Conservation (phyloP, 1,139 yeast genomes). For the Suhomyces bokatorum region DNA sequence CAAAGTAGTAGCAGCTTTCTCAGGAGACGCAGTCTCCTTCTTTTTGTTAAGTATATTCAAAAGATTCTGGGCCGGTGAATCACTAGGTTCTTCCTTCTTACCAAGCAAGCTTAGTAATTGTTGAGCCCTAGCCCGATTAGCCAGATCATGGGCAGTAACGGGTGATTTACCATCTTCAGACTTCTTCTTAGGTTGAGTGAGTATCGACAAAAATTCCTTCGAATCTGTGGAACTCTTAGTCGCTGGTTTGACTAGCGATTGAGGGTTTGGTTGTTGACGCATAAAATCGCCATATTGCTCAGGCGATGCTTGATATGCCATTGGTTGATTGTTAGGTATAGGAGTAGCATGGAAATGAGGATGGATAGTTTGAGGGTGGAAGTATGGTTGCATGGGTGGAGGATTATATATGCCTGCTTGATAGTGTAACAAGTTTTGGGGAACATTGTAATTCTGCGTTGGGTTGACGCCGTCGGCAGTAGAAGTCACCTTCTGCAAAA, state of each 20-base stretch:
- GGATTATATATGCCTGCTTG: conserved; percentile 9
- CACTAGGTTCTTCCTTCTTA: conserved; percentile 15
- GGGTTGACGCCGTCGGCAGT: conserved; percentile 3
- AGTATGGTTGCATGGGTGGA: conserved; percentile 20
- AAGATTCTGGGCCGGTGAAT: conserved; percentile 7
- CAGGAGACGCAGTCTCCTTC: conserved; percentile 7
- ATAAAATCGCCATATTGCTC: conserved; percentile 3
- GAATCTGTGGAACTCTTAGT: conserved; percentile 43
- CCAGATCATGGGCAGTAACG: conserved; percentile 18
- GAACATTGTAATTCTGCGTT: conserved; percentile 8
- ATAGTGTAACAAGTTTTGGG: conserved; percentile 10
- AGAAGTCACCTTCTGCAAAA: conserved; percentile 50
- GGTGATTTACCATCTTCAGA: conserved; percentile 3
- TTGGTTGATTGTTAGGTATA: conserved; percentile 29
- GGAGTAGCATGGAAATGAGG: conserved; percentile 34
- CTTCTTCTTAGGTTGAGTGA: conserved; percentile 33
- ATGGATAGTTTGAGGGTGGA: conserved; percentile 15
- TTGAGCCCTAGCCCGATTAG: conserved; percentile 40
- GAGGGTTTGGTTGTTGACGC: conserved; percentile 42
- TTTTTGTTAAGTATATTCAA: conserved; percentile 14
- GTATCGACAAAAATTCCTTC: conserved; percentile 52
- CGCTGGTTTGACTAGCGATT: conserved; percentile 42
- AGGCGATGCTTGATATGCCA: conserved; percentile 9
- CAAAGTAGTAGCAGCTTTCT: conserved; percentile 13
- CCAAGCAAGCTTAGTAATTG: conserved; percentile 41